These are phyloP conservation scores for Yamadazyma blattariae DNA, from an alignment of 1,139 yeast species.

Conservation along the genomic window DNA sequence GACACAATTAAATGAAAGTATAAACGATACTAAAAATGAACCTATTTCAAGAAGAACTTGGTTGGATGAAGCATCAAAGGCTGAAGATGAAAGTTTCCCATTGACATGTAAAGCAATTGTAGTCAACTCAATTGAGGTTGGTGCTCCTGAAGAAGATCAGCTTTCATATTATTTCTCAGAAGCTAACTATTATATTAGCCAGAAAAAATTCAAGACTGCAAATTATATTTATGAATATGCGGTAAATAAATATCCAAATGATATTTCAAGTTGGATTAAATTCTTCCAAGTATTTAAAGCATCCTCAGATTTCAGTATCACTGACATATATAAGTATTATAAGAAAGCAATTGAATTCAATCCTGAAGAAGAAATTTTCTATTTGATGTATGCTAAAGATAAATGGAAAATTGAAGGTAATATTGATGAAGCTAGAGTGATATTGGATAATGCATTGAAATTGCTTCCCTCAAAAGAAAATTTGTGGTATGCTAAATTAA, in stretches of 20 bases:
- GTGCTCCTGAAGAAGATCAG: constrained; percentile 9
- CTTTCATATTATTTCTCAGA: constrained; percentile 28
- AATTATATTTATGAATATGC: constrained; percentile 47
- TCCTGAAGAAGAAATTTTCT: constrained; percentile 49
- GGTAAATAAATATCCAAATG: constrained; percentile 45
- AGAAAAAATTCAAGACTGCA: constrained; percentile 28
- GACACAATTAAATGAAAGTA: constrained; percentile 27
- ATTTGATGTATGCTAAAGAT: constrained; percentile 74
- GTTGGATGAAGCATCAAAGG: constrained; percentile 35
- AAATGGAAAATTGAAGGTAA: constrained; percentile 51
- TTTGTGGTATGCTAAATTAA: constrained; percentile 70
- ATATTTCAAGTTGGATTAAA: constrained; percentile 54
- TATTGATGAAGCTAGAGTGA: constrained; percentile 47
- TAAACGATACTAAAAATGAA: constrained; percentile 18
- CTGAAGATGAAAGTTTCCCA: constrained; percentile 35
- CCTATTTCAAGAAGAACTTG: constrained; percentile 36
- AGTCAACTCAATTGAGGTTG: constrained; percentile 17
- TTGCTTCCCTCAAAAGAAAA: constrained; percentile 43
- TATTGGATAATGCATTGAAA: constrained; percentile 48
- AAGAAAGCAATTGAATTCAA: constrained; percentile 48
- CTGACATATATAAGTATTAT: constrained; percentile 46
- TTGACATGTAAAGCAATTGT: constrained; percentile 41
- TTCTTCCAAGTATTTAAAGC: constrained; percentile 47
- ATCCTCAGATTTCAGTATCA: constrained; percentile 11
- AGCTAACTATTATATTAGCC: constrained; percentile 26